phyloP scores from a whole-genome alignment of 371 early-diverging fungal genomes.

The Mortierella sp. region DNA sequence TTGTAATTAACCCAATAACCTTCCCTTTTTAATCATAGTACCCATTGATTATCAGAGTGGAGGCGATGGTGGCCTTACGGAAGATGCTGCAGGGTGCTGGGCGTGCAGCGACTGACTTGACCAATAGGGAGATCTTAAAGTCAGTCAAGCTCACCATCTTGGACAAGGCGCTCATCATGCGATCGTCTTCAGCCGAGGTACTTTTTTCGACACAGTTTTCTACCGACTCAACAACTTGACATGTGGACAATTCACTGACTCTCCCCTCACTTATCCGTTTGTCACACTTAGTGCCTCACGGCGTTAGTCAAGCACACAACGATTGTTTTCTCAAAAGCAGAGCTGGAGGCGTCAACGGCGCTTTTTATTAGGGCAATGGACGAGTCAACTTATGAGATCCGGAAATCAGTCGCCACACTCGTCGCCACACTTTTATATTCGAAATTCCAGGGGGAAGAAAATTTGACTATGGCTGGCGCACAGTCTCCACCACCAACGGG shows the following conservation, averaged over 20 bases:
- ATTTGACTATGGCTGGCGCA: conserved; percentile 54
- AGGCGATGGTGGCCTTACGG: conserved; percentile 79
- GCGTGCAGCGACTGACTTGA: conserved; percentile 80
- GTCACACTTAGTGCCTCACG: conserved; percentile 27
- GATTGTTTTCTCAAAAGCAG: conserved; percentile 65
- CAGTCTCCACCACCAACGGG: conserved; percentile 38
- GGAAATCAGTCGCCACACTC: conserved; percentile 76
- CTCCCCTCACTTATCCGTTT: background rate
- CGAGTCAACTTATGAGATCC: conserved; percentile 72
- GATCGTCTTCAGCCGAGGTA: conserved; percentile 84
- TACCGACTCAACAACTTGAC: background rate
- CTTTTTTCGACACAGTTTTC: background rate
- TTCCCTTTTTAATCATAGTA: conserved; percentile 44
- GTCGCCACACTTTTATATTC: conserved; percentile 71
- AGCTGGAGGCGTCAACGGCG: conserved; percentile 74
- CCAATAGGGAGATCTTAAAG: conserved; percentile 84
- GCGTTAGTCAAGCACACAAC: conserved; percentile 40
- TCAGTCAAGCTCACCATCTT: conserved; percentile 73
- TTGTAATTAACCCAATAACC: background rate
- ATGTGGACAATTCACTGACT: background rate
- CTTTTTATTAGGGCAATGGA: conserved; percentile 80
- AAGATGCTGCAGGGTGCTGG: conserved; percentile 84
- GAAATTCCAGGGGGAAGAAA: conserved; percentile 52
- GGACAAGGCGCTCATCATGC: conserved; percentile 84
- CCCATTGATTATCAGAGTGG: conserved; percentile 77